phyloP scores from a whole-genome alignment of 208 protist genomes.

The Perkinsela sp. region DNA sequence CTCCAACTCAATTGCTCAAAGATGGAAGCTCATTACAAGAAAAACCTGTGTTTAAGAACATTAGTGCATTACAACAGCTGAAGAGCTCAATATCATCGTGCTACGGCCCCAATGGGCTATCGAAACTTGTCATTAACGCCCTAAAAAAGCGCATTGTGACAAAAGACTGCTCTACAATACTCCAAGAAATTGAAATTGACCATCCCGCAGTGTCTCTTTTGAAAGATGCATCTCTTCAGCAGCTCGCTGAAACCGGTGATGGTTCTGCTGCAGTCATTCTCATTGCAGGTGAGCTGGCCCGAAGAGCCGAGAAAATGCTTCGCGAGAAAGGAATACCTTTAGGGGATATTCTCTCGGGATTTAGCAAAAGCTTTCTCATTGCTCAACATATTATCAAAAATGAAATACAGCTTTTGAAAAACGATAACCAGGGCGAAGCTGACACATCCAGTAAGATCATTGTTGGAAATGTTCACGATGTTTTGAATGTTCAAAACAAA shows the following conservation, averaged over 20 bases:
- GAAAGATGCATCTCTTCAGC: conserved; percentile 89
- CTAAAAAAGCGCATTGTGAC: conserved; percentile 98
- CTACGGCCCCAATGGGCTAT: conserved; percentile 93
- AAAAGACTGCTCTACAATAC: conserved; percentile 96
- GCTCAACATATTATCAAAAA: conserved; percentile 58
- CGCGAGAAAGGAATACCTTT: conserved; percentile 81
- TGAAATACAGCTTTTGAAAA: conserved; percentile 1
- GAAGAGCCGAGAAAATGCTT: conserved; percentile 81
- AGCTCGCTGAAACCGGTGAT: conserved; percentile 94
- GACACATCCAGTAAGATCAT: not conserved
- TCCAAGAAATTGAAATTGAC: conserved; percentile 93
- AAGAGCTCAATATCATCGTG: conserved; percentile 84
- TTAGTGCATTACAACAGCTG: conserved; percentile 86
- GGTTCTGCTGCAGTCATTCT: conserved; percentile 95
- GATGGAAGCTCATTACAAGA: conserved; percentile 63
- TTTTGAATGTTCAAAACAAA: conserved; percentile 48
- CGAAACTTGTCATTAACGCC: conserved; percentile 99
- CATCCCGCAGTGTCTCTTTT: conserved; percentile 95
- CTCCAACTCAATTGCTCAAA: conserved; percentile 59
- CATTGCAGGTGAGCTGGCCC: conserved; percentile 90
- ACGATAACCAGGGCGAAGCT: not conserved
- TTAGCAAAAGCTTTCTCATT: conserved; percentile 73
- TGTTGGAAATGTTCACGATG: conserved; percentile 9
- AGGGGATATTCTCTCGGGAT: conserved; percentile 91
- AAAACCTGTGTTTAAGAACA: conserved; percentile 91